These are phyloP conservation scores for Panicum hallii DNA, from an alignment of 202 grass and related monocot genomes.

Conservation along the genomic window DNA sequence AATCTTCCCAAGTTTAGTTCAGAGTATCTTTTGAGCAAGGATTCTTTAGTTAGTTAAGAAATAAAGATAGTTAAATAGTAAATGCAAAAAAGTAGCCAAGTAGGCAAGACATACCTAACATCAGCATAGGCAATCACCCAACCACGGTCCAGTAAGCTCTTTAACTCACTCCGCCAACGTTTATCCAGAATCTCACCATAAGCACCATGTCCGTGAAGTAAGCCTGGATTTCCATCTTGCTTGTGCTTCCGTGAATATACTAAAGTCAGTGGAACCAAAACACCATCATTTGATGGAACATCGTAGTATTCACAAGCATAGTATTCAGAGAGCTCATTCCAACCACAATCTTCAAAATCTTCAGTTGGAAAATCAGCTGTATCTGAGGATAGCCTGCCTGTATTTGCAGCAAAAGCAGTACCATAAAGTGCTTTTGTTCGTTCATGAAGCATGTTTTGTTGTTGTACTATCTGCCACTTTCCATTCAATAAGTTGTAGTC, in stretches of 20 bases:
- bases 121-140: slow-evolving; percentile 97
- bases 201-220: slow-evolving; percentile 96
- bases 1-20: slow-evolving; percentile 13
- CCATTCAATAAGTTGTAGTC: slow-evolving; percentile 90
- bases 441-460: slow-evolving; percentile 95
- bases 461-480: slow-evolving; percentile 91
- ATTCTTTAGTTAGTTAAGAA: slow-evolving; percentile 29
- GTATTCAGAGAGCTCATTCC: slow-evolving; percentile 92
- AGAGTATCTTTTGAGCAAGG: slow-evolving; percentile 16
- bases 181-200: slow-evolving; percentile 94
- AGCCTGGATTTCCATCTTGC: slow-evolving; percentile 75
- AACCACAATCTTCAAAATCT: slow-evolving; percentile 54
- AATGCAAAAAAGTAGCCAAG: slow-evolving; percentile 22
- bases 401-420: slow-evolving; percentile 60
- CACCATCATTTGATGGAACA: slow-evolving; percentile 75
- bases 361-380: slow-evolving; percentile 48
- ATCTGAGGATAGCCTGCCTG: slow-evolving; percentile 50
- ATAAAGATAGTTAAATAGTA: slow-evolving; percentile 11
- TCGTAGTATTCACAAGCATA: slow-evolving; percentile 89
- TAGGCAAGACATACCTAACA: slow-evolving; percentile 67
- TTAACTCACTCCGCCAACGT: slow-evolving; percentile 89
- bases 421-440: slow-evolving; percentile 82
- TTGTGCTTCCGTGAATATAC: slow-evolving; percentile 88
- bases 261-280: slow-evolving; percentile 76
- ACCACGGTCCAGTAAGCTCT: slow-evolving; percentile 89